Conservation (phyloP, 345 rosid genomes). For the Arabidopsis suecica region DNA sequence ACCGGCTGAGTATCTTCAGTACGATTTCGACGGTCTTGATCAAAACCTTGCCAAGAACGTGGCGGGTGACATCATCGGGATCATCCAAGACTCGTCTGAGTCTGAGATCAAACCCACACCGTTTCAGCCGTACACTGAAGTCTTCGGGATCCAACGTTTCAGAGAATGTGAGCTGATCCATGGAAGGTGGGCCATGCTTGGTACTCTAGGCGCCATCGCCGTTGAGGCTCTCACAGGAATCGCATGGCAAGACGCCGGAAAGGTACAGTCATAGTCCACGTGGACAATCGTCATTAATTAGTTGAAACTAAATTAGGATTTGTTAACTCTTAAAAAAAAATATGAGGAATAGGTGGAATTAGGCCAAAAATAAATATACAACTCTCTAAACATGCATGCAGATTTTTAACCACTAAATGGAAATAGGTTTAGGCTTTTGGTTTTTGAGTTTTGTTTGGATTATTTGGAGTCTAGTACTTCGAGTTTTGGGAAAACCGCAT, state of each 20-base stretch:
- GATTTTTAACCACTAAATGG: no score
- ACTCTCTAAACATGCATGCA: not conserved
- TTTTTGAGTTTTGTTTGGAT: no score
- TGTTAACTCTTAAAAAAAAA: not conserved
- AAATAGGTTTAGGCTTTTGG: not conserved
- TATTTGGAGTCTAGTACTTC: no score
- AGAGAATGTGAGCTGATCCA: slow-evolving; percentile 95
- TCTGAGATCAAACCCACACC: slow-evolving; percentile 75
- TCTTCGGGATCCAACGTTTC: slow-evolving; percentile 81
- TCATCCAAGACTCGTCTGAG: slow-evolving; percentile 52
- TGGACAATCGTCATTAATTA: slow-evolving; percentile 12
- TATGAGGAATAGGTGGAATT: not conserved
- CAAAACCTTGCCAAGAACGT: slow-evolving; percentile 89
- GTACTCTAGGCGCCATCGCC: slow-evolving; percentile 67
- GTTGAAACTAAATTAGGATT: not conserved
- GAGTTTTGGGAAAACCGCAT: no score
- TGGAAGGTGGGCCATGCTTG: slow-evolving; percentile 95
- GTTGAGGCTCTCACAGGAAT: slow-evolving; percentile 76
- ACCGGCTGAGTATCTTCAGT: slow-evolving; percentile 94
- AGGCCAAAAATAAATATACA: not conserved
- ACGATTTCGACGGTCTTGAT: slow-evolving; percentile 75
- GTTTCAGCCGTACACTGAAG: slow-evolving; percentile 87
- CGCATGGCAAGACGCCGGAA: slow-evolving; percentile 81
- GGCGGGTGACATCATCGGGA: slow-evolving; percentile 71
- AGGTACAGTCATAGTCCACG: slow-evolving; percentile 49